These are phyloP conservation scores for Mucor circinelloides DNA, from an alignment of 371 early-diverging fungal species.

Conservation along the genomic window DNA sequence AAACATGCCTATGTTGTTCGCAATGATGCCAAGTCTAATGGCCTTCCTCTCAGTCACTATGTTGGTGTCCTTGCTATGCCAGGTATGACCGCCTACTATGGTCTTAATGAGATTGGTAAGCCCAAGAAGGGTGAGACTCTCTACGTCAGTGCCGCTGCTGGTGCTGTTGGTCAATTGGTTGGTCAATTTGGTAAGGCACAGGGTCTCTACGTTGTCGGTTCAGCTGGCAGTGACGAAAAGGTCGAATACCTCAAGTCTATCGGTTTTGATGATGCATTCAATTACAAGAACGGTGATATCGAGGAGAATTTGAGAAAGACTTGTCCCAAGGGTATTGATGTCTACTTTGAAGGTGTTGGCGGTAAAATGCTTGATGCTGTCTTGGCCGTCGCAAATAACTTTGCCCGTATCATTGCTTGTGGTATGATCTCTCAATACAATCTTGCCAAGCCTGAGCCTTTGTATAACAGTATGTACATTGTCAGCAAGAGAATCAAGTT, in stretches of 20 bases:
- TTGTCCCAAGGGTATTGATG: constrained; percentile 73
- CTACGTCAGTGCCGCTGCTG: constrained; percentile 58
- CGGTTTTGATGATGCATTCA: constrained; percentile 79
- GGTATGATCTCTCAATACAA: constrained; percentile 80
- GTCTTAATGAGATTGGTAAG: constrained; percentile 2
- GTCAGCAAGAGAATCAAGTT: constrained; percentile 52
- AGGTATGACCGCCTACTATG: constrained; percentile 53
- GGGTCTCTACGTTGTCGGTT: constrained; percentile 73
- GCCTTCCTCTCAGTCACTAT: constrained; percentile 53
- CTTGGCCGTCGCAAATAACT: constrained; percentile 50
- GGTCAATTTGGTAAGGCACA: constrained; percentile 71
- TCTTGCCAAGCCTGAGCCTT: constrained; percentile 22
- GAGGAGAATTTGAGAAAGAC: constrained; percentile 44
- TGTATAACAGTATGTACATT: constrained; percentile 36
- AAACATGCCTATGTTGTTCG: constrained; percentile 27
- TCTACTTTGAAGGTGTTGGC: constrained; percentile 76
- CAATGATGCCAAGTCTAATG: constrained; percentile 42
- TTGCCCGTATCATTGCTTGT: constrained; percentile 60
- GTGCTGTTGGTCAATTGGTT: constrained; percentile 61
- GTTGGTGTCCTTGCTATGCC: constrained; percentile 61
- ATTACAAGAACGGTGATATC: constrained; percentile 73
- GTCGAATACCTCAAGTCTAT: constrained; percentile 63
- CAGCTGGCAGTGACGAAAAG: constrained; percentile 80
- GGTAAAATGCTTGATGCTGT: constrained; percentile 71
- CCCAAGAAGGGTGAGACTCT: constrained; percentile 30